phyloP scores from a whole-genome alignment of 2,329 filamentous ascomycete species.

The Fusarium sp. region DNA sequence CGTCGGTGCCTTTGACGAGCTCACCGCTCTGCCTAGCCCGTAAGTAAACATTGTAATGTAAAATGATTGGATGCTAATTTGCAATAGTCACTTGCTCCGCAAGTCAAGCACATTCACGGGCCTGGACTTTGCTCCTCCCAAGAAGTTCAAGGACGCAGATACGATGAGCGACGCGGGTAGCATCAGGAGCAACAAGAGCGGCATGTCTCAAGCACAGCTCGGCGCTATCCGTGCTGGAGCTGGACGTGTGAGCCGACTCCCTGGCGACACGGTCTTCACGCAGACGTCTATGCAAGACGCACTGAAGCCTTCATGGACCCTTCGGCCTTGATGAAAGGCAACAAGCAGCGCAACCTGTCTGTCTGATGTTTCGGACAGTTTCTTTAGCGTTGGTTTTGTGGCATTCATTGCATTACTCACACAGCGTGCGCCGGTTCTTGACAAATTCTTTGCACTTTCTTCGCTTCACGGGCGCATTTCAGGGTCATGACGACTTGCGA shows the following conservation, averaged over 20 bases:
- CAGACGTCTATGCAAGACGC: slow-evolving; percentile 72
- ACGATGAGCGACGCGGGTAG: slow-evolving; percentile 74
- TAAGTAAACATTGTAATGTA: slow-evolving; percentile 64
- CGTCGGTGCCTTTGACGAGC: slow-evolving; percentile 86
- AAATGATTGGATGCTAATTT: slow-evolving; percentile 42
- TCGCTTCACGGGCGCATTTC: slow-evolving; percentile 45
- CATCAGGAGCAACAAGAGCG: slow-evolving; percentile 74
- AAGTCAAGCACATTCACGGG: slow-evolving; percentile 83
- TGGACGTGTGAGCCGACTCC: slow-evolving; percentile 87
- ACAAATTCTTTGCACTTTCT: slow-evolving; percentile 42
- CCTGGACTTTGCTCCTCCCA: slow-evolving; percentile 84
- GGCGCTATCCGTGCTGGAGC: slow-evolving; percentile 83
- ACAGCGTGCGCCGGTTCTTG: slow-evolving; percentile 45
- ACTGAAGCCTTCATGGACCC: slow-evolving; percentile 70
- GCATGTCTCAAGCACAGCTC: slow-evolving; percentile 77
- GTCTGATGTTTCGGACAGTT: slow-evolving; percentile 17
- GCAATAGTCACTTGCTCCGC: slow-evolving; percentile 73
- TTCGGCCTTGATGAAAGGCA: slow-evolving; percentile 57
- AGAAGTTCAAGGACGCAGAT: slow-evolving; percentile 75
- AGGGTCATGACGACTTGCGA: slow-evolving; percentile 48
- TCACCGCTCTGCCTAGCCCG: slow-evolving; percentile 88
- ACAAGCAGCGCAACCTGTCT: slow-evolving; percentile 9
- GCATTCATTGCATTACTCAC: slow-evolving; percentile 41
- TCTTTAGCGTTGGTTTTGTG: slow-evolving; percentile 38
- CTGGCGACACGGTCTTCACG: slow-evolving; percentile 84